phyloP scores from a whole-genome alignment of 345 rosid genomes.

The Nasturtium officinale region DNA sequence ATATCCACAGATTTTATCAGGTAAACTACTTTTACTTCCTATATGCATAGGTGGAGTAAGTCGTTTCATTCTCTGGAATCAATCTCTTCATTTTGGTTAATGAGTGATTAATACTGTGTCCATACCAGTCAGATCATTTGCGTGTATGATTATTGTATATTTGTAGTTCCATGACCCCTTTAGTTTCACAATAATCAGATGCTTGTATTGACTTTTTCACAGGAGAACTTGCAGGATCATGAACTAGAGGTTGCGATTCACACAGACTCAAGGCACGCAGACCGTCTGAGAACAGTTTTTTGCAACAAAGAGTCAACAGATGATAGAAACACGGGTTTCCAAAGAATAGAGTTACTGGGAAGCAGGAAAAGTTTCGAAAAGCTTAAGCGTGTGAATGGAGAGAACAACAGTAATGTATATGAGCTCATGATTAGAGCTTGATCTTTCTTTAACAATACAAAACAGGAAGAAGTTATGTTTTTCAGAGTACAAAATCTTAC shows the following conservation, averaged over 20 bases:
- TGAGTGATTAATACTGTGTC: background rate
- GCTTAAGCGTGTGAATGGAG: constrained; percentile 80
- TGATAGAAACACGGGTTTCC: constrained; percentile 54
- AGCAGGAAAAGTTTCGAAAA: constrained; percentile 75
- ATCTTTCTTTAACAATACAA: constrained; percentile 1
- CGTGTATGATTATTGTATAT: background rate
- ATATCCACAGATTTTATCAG: constrained; percentile 81
- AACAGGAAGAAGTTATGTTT: background rate
- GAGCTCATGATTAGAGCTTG: constrained; percentile 83
- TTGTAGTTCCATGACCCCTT: background rate
- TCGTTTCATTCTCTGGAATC: too few relatives aligned
- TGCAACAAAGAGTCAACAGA: constrained; percentile 58
- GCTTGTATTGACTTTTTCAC: constrained; percentile 25
- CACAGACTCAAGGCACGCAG: constrained; percentile 86
- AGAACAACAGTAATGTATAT: constrained; percentile 75
- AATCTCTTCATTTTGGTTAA: background rate
- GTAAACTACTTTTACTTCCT: constrained; percentile 44
- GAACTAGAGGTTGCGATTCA: constrained; percentile 82
- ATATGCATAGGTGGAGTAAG: background rate
- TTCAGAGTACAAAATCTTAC: background rate
- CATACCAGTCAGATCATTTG: background rate
- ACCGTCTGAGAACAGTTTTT: constrained; percentile 68
- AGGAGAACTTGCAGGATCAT: constrained; percentile 72
- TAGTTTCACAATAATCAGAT: constrained; percentile 23
- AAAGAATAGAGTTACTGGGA: constrained; percentile 75